Conservation (phyloP, 2,329 filamentous ascomycete genomes). For the Rutstroemia sydowiana region DNA sequence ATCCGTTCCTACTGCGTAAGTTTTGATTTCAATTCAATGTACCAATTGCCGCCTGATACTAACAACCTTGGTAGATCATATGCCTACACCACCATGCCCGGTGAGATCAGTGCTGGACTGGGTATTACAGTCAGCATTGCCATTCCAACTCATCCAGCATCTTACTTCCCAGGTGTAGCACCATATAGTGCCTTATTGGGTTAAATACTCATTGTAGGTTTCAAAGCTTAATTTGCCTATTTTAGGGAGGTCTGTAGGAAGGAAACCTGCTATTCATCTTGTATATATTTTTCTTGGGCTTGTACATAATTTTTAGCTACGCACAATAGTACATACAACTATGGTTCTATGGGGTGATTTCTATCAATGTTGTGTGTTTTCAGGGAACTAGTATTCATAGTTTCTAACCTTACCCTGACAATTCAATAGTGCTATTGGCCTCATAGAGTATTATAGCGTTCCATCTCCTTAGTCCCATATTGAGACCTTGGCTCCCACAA, state of each 20-base stretch:
- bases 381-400: too few relatives aligned
- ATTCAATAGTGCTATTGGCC: too few relatives aligned
- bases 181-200: constrained; percentile 15
- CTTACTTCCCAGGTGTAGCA: constrained; percentile 14
- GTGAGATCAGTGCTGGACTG: constrained; percentile 16
- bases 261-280: neutral
- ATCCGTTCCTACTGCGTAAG: constrained; percentile 11
- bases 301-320: neutral
- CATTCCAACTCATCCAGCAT: constrained; percentile 18
- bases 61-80: constrained; percentile 10
- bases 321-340: neutral
- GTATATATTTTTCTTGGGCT: too few relatives aligned
- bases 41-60: neutral
- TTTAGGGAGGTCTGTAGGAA: neutral
- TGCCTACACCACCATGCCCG: constrained; percentile 20
- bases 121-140: constrained; percentile 16
- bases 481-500: too few relatives aligned
- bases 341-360: neutral
- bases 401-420: neutral
- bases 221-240: too few relatives aligned
- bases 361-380: neutral
- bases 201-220: neutral
- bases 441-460: too few relatives aligned
- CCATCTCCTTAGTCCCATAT: too few relatives aligned
- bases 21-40: neutral